These are phyloP conservation scores for Rhodotorula sphaerocarpa DNA, from an alignment of 768 basidiomycete species.

Conservation along the genomic window DNA sequence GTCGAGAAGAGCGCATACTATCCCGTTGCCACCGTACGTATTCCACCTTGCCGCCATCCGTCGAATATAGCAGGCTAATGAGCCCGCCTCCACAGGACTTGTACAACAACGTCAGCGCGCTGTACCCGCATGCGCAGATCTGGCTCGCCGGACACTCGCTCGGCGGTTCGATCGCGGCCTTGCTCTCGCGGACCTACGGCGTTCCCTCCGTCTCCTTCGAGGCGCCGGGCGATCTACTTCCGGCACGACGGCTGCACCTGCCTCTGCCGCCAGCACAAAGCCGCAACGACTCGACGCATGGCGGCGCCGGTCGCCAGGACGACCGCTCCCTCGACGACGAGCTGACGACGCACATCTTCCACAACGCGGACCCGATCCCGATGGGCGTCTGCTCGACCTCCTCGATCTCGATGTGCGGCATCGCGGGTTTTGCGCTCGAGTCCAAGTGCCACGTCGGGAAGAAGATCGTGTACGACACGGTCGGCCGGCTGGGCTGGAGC, in stretches of 20 bases:
- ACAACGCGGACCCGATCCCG: conserved; percentile 88
- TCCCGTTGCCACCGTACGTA: conserved; percentile 58
- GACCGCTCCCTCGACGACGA: conserved; percentile 15
- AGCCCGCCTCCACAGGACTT: conserved; percentile 56
- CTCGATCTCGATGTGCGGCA: conserved; percentile 63
- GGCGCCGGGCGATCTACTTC: conserved; percentile 74
- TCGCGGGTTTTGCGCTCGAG: conserved; percentile 80
- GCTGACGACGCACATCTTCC: conserved; percentile 65
- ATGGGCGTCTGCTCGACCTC: conserved; percentile 68
- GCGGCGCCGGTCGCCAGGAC: background rate
- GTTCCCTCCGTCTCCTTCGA: conserved; percentile 84
- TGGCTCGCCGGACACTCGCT: conserved; percentile 77
- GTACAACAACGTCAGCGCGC: conserved; percentile 80
- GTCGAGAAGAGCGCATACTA: conserved; percentile 80
- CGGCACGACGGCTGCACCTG: conserved; percentile 72
- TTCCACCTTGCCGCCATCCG: too few relatives aligned
- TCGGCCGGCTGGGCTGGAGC: conserved; percentile 67
- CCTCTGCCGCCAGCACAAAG: conserved; percentile 59
- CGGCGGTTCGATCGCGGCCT: conserved; percentile 73
- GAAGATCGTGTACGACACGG: conserved; percentile 74
- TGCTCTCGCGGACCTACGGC: conserved; percentile 86
- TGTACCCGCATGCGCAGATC: conserved; percentile 82
- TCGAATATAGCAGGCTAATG: background rate
- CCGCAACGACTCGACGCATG: background rate
- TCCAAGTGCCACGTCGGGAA: conserved; percentile 80